Evolutionary conservation across 2,329 filamentous ascomycete species (phyloP).

Genomic region (Ascomycota sp.): DNA sequence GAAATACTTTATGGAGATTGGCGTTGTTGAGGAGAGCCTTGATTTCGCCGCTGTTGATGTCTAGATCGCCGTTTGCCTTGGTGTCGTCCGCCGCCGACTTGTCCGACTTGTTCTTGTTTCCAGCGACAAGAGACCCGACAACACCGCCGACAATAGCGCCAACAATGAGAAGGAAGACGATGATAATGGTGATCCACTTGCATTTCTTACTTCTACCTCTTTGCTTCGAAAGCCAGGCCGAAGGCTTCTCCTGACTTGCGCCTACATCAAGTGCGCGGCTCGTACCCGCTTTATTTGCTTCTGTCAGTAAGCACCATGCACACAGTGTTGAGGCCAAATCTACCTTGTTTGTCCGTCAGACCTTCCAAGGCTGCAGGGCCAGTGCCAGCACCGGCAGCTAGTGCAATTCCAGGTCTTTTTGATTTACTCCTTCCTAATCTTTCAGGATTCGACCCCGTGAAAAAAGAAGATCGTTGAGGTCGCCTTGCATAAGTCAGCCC

Average conservation of each 20-base stretch:
- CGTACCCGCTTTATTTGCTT: not conserved
- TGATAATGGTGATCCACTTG: slow-evolving; percentile 43
- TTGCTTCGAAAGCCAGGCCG: slow-evolving; percentile 12
- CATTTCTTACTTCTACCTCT: slow-evolving; percentile 38
- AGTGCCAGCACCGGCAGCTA: slow-evolving; percentile 15
- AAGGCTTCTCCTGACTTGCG: slow-evolving; percentile 4
- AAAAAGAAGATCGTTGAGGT: slow-evolving; percentile 30
- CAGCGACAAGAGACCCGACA: slow-evolving; percentile 47
- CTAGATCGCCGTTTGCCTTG: slow-evolving; percentile 43
- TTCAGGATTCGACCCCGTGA: slow-evolving; percentile 29
- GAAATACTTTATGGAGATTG: slow-evolving; percentile 77
- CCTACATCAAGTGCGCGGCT: slow-evolving; percentile 1
- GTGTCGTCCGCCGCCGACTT: slow-evolving; percentile 35
- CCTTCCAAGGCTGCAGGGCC: slow-evolving; percentile 18
- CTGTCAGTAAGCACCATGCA: not conserved
- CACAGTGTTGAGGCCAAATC: not conserved
- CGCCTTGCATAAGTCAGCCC: slow-evolving; percentile 36
- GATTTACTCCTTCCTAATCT: slow-evolving; percentile 7
- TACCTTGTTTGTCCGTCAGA: slow-evolving; percentile 9
- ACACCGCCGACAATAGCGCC: slow-evolving; percentile 53
- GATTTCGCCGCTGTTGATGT: slow-evolving; percentile 56
- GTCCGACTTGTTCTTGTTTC: slow-evolving; percentile 18
- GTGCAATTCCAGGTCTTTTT: no score
- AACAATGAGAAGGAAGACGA: slow-evolving; percentile 41
- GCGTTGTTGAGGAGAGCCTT: slow-evolving; percentile 59